Base-by-base conservation (phyloP, 2,329 filamentous ascomycete genomes). In the Talaromyces marneffei region DNA sequence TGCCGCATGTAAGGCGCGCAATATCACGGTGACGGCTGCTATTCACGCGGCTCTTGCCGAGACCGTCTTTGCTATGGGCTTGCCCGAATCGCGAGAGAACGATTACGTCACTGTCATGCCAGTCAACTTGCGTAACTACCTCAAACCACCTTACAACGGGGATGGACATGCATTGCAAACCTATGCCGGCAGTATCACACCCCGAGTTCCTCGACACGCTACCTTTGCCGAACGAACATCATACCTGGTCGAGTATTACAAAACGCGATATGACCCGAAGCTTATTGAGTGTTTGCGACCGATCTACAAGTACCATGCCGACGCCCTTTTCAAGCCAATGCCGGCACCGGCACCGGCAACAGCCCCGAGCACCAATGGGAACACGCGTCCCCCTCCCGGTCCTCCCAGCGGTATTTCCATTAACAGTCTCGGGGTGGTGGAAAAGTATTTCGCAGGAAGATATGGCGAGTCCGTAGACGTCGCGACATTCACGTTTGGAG, bases 91-190 rank as follows among this genome's bases (percentile, higher is more conserved):
- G 33, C 29, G 31, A 18, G 56, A 59, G 14, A 37, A 55, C 7
- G 63, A 63, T 27, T 57, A 60, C 53, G 55, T 61, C 16, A 60
- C 63, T 25, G 39, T 65, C 14, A 65, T 65, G 64, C 42, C 64
- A 23, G 63, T 66, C 29, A 66, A 65, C 40, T 42, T 66, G 52
- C 61, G 64, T 14, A 31, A 39, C 9, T 61, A 66, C 20, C 37
- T 66, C 5, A 35, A 60, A 20, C n/a, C 53, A 8, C 64, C 61
- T 6, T 66, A 65, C 53, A 60, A 62, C 40, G 48, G 57, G 10
- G 29, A 42, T 20, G 61, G 42, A n/a, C 63, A 63, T 48, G 63
- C 63, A 2, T 55, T 58, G 29, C 61, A 56, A 20, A 64, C 63
- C 33, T 64, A 64, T 55, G 63, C 63, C 44, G 50, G 50, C 16